phyloP scores from a whole-genome alignment of 2,329 filamentous ascomycete species.

The Monosporascus sp. region DNA sequence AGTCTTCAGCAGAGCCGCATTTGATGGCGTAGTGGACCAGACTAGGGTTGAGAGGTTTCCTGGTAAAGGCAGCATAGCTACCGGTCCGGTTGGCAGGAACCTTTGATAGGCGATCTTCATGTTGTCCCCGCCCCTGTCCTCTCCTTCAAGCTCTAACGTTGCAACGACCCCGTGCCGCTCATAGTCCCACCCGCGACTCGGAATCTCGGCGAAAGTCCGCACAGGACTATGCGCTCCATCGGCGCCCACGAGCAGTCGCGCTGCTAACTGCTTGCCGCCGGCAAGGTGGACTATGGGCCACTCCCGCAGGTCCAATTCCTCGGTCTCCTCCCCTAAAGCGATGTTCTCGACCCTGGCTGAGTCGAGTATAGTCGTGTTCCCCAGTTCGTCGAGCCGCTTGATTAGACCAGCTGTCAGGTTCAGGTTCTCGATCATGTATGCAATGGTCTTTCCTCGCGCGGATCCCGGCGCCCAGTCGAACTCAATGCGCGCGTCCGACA shows the following conservation, averaged over 20 bases:
- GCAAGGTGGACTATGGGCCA: constrained; percentile 83
- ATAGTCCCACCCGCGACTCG: constrained; percentile 90
- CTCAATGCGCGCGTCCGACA: constrained; percentile 79
- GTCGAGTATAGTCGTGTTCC: constrained; percentile 66
- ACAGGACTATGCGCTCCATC: constrained; percentile 95
- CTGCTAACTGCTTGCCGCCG: constrained; percentile 62
- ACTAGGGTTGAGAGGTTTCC: constrained; percentile 80
- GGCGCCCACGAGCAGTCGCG: constrained; percentile 82
- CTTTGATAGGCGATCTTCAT: constrained; percentile 85
- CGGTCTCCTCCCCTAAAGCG: constrained; percentile 61
- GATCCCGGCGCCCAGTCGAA: constrained; percentile 66
- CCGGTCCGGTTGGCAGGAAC: constrained; percentile 86
- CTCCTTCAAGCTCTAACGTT: constrained; percentile 67
- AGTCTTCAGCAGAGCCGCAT: constrained; percentile 73
- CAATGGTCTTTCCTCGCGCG: constrained; percentile 60
- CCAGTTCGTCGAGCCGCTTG: constrained; percentile 63
- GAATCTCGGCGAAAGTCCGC: constrained; percentile 79
- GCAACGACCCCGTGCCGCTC: constrained; percentile 85
- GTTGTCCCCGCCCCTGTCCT: constrained; percentile 47
- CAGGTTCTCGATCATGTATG: constrained; percentile 94
- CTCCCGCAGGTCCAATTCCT: constrained; percentile 69
- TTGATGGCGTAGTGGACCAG: constrained; percentile 84
- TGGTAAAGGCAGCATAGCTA: constrained; percentile 86
- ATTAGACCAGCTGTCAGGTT: constrained; percentile 81
- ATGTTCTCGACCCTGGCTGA: constrained; percentile 77